Conservation (phyloP, 495 filamentous ascomycete species). For the Penicillium roqueforti region DNA sequence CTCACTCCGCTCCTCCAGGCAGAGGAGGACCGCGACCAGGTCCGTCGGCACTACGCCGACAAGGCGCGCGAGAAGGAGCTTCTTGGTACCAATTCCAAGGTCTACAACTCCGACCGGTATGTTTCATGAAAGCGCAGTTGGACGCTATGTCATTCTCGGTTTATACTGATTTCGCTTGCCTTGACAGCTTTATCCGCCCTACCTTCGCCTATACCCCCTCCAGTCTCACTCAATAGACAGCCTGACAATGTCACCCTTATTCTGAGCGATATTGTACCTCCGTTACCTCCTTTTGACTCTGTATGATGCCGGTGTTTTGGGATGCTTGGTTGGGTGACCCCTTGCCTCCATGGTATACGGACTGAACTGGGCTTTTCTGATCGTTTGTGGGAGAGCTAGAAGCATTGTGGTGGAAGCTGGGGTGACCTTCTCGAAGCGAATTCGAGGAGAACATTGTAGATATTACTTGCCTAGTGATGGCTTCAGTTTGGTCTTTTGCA, state of each 20-base stretch:
- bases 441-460: constrained; percentile 35
- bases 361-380: constrained; percentile 13
- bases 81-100: constrained; percentile 68
- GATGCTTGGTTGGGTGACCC: constrained; percentile 6
- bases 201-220: constrained; percentile 44
- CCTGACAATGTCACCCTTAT: constrained; percentile 2
- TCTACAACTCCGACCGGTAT: constrained; percentile 87
- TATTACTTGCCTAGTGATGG: constrained; percentile 32
- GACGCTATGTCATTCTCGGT: neutral
- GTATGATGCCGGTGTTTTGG: constrained; percentile 12
- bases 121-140: constrained; percentile 26
- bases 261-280: constrained; percentile 2
- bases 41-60: constrained; percentile 77
- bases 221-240: constrained; percentile 36
- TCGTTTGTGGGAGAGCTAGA: constrained; percentile 7
- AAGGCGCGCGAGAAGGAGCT: constrained; percentile 86
- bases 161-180: neutral
- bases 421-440: constrained; percentile 12
- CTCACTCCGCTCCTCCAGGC: constrained; percentile 89
- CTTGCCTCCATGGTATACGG: constrained; percentile 6
- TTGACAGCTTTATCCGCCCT: constrained; percentile 43
- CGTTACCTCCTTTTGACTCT: constrained; percentile 7
- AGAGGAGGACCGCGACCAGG: constrained; percentile 92
- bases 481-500: constrained; percentile 32
- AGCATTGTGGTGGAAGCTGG: constrained; percentile 1